phyloP scores from a whole-genome alignment of 768 basidiomycete species.

The Lactarius evosmus region DNA sequence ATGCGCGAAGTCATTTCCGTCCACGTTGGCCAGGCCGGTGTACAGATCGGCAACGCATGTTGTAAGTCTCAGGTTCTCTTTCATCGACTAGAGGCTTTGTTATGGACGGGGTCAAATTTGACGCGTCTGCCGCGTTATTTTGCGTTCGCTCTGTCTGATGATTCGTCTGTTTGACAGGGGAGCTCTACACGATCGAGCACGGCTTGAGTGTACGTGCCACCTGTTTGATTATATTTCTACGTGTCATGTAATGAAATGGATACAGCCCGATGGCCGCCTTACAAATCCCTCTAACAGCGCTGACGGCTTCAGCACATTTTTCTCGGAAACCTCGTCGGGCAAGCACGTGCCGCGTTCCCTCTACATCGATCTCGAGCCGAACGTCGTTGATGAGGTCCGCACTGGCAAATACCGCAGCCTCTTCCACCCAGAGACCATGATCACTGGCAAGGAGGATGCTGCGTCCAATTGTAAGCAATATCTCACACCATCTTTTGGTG shows the following conservation, averaged over 20 bases:
- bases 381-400: conserved; percentile 96
- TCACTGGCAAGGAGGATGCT: conserved; percentile 98
- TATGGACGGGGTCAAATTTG: conserved; percentile 27
- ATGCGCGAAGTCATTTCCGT: conserved; percentile 98
- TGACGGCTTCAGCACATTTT: conserved; percentile 98
- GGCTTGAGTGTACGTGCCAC: conserved; percentile 79
- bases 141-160: neutral
- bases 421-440: conserved; percentile 98
- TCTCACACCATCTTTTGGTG: neutral
- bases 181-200: conserved; percentile 98
- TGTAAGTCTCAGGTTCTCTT: conserved; percentile 57
- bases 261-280: conserved; percentile 91
- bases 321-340: conserved; percentile 94
- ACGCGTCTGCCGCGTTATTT: conserved; percentile 7
- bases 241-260: conserved; percentile 28
- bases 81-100: neutral
- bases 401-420: conserved; percentile 93
- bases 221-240: conserved; percentile 14
- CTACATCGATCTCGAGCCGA: conserved; percentile 96
- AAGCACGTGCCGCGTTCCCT: conserved; percentile 97
- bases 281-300: conserved; percentile 73
- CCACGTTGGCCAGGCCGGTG: conserved; percentile 98
- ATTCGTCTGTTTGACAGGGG: conserved; percentile 55
- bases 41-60: conserved; percentile 97
- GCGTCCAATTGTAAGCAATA: conserved; percentile 88